Base-by-base conservation (phyloP, 352 stramenopile species). In the Phytophthora ohioensis region DNA sequence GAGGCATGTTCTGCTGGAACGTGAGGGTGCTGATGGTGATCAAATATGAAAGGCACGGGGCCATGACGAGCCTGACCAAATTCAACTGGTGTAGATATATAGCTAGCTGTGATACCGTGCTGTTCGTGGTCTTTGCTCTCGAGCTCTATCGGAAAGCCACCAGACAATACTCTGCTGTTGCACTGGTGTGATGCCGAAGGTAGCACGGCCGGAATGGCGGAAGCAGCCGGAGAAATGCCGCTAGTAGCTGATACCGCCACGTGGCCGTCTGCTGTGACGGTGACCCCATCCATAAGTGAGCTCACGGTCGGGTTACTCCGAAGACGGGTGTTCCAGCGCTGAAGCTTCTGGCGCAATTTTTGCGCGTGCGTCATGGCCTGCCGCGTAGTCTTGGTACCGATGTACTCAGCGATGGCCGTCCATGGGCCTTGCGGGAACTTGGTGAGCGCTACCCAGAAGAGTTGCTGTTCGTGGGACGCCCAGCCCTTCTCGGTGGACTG, bases 291-390 rank as follows among this genome's bases (percentile, higher is more conserved):
- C 67, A 76, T 73, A 39, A 79, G 64, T 30, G 67, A 67, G 47
- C 57, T 66, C 42, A 67, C 67, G 12, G 59, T 36, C 5, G 72
- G 68, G 34, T 79, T 71, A 43, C 62, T 64, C 17, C 64, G 75
- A 7, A 84, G 70, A 9, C 78, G 75, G 13, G 43, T 57, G 56
- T 75, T 77, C 73, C 73, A 80, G 38, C 73, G 68, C 58, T 77
- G 74, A 32, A 84, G 68, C 54, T 89, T 89, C 63, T 87, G 79
- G 0, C 79, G 76, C 41, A 87, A 63, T 64, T 89, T 87, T 66
- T 89, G 79, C 36, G 79, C 81, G 57, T 87, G 79, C 0, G 79
- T 87, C 77, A 87, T 86, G 11, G 81, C 79, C 65, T 89, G 81
- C 34, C 81, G 75, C 15, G 81, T 87, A 17, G 79, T 81, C 54